Evolutionary conservation across 345 rosid genomes (phyloP).

Genomic region (Linum lewisii): DNA sequence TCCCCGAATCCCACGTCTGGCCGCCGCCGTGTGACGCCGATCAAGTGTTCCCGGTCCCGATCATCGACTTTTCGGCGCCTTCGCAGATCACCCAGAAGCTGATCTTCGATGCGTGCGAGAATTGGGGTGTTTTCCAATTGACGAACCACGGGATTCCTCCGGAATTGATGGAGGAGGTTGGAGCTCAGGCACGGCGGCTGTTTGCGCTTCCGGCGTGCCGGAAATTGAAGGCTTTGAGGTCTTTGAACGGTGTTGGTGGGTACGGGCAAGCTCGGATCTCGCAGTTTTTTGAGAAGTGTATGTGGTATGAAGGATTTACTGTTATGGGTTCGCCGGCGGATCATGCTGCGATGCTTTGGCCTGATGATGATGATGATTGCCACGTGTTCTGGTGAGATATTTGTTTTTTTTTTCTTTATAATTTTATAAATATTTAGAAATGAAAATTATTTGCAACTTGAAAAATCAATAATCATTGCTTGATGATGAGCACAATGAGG

Average conservation of each 20-base stretch:
- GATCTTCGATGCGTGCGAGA: constrained; percentile 11
- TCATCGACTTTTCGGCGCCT: not conserved
- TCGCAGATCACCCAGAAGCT: not conserved
- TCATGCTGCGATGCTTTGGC: constrained; percentile 9
- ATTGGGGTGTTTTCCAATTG: constrained; percentile 21
- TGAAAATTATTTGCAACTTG: too few relatives aligned
- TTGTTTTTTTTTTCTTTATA: not conserved
- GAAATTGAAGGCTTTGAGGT: constrained; percentile 14
- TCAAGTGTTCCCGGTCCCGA: not conserved
- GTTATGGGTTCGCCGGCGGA: constrained; percentile 15
- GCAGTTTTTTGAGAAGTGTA: constrained; percentile 9
- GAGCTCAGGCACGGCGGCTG: not conserved
- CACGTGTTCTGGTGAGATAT: not conserved
- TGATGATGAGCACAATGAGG: too few relatives aligned
- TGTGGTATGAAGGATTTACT: constrained; percentile 27
- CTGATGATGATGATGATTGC: not conserved
- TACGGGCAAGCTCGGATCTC: constrained; percentile 15
- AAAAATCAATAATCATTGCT: too few relatives aligned
- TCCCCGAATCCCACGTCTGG: constrained; percentile 3
- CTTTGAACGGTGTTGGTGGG: constrained; percentile 12
- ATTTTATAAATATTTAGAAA: too few relatives aligned
- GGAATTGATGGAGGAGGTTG: constrained; percentile 5
- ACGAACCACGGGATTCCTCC: constrained; percentile 17
- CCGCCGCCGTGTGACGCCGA: not conserved
- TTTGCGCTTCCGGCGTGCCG: constrained; percentile 12